Evolutionary conservation across 2,329 filamentous ascomycete species (phyloP), one percentile per base, ranked within the genome.

Genomic region (Colletotrichum eremochloae): DNA sequence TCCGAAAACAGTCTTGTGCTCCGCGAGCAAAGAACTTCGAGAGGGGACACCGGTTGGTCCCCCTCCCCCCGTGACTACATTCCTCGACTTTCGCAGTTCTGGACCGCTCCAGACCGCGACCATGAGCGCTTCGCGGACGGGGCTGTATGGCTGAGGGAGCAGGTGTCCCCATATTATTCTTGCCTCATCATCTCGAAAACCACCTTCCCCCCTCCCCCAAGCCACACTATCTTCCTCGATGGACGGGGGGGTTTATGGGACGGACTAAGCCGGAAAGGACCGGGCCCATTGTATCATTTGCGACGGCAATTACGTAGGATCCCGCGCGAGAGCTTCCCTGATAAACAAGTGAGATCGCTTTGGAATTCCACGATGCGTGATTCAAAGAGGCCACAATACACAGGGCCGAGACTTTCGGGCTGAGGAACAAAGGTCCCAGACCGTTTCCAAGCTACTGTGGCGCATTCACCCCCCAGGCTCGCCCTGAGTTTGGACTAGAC

Each of bases 1-100:
- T 72, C 66, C 66, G 66, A 72, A 72, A 69, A 46, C 69, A 69
- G 58, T 18, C 14, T 42, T 55, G 38, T 50, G 44, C 46, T 64
- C 60, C 46, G 66, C 42, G 65, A 29, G 20, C n/a, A n/a, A 29
- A 18, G 18, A 24, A 42, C 24, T 64, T 64, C 3, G 40, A 38
- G 46, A 62, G 31, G 18, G 7, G 33, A 24, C 33, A 15, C n/a
- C 11, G 15, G 14, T 12, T 18, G 7, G n/a, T 18, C 24, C n/a
- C 38, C 38, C 33, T 14, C 52, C 52, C 58, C 61, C 48, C 66
- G 60, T 65, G 66, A 72, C 53, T 15, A 11, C n/a, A 5, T 38
- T 2, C 44, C 36, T 33, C n/a, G 53, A 24, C 38, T 40, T 29
- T 48, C 50, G 57, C 36, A 36, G 3, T 42, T 61, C 44, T 72